phyloP scores from a whole-genome alignment of 2,329 filamentous ascomycete species.

The Shiraia sp. region DNA sequence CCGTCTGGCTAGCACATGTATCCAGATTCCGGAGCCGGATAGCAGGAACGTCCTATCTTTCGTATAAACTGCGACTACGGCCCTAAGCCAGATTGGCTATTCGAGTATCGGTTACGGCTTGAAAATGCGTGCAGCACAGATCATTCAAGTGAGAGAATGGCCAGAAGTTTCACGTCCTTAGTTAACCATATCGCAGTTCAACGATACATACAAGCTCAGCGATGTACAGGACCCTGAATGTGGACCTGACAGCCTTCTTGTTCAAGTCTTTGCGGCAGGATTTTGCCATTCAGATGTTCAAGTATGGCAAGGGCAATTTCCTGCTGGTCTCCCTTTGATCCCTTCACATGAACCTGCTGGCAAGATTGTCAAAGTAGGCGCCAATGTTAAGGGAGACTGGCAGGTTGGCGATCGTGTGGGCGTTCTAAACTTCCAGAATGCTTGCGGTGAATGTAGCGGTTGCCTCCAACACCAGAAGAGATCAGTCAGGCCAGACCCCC shows the following conservation, averaged over 20 bases:
- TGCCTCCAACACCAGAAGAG: slow-evolving; percentile 18
- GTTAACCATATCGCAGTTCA: slow-evolving; percentile 11
- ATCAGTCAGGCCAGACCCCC: slow-evolving; percentile 22
- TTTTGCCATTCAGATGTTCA: slow-evolving; percentile 36
- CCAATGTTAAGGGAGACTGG: slow-evolving; percentile 29
- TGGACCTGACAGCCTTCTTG: slow-evolving; percentile 23
- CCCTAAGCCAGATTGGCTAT: no score
- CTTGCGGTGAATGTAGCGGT: slow-evolving; percentile 24
- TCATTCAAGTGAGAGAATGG: slow-evolving; percentile 20
- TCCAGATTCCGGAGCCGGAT: no score
- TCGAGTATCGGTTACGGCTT: no score
- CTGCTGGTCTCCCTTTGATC: slow-evolving; percentile 29
- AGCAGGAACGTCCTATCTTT: no score
- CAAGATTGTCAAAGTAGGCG: slow-evolving; percentile 30
- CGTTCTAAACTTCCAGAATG: slow-evolving; percentile 30
- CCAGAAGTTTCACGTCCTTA: background rate
- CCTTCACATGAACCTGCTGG: slow-evolving; percentile 42
- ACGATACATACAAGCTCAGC: slow-evolving; percentile 20
- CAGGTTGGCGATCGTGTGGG: slow-evolving; percentile 37
- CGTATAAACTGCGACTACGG: no score
- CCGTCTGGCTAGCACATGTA: no score
- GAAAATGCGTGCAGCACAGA: slow-evolving; percentile 26
- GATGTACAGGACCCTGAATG: slow-evolving; percentile 18
- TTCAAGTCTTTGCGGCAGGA: slow-evolving; percentile 28
- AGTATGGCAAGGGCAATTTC: slow-evolving; percentile 28